Base-by-base conservation (phyloP, 805 yeast species). In the Ogataea ganodermae region DNA sequence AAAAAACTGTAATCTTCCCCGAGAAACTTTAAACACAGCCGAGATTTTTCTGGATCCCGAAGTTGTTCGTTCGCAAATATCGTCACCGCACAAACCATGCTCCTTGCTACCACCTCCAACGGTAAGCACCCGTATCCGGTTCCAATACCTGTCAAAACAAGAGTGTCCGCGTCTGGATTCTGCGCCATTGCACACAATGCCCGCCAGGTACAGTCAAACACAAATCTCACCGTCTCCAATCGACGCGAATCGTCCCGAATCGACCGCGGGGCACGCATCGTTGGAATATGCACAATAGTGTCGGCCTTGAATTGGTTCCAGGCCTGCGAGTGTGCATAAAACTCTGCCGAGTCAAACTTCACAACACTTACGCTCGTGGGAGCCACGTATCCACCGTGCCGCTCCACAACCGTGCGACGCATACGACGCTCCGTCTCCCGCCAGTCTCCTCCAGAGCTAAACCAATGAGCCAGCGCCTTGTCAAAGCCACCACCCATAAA, bases 401-500 rank as follows among this genome's bases (percentile, higher is more conserved):
- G 37, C 13, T 16, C 33, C 16, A 44, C 49, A 12, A 58, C 30
- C 24, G 46, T 48, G 4, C 35, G 26, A 26, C 59, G 60, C 2
- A 63, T 52, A 17, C 46, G 48, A 1, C 17, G 12, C 38, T 71
- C 72, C 1, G 63, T 55, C 1, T 39, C 39, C 22, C 45, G 43
- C 58, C 63, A 55, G 13, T 44, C 46, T 0, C 40, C 46, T 0
- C 47, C 42, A 17, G 35, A 46, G 17, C 50, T 37, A 46, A 64
- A 70, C 23, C 62, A 47, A 3, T 55, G 48, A 2, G 71, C 69
- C n/a, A 72, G 47, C 1, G 65, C 66, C 36, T 48, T 54, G 55
- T 78, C 82, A 55, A 77, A 74, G 1, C 82, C 82, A 2, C 82
- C 83, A 3, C 76, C 78, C 53, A 78, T 62, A 41, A 65, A 71